Percentiles rank a stretch among this genome's conserved stretches.
Evolutionary conservation across 1,284 basidiomycete genomes (phyloP).

Genomic region (Ustilago lituana): DNA sequence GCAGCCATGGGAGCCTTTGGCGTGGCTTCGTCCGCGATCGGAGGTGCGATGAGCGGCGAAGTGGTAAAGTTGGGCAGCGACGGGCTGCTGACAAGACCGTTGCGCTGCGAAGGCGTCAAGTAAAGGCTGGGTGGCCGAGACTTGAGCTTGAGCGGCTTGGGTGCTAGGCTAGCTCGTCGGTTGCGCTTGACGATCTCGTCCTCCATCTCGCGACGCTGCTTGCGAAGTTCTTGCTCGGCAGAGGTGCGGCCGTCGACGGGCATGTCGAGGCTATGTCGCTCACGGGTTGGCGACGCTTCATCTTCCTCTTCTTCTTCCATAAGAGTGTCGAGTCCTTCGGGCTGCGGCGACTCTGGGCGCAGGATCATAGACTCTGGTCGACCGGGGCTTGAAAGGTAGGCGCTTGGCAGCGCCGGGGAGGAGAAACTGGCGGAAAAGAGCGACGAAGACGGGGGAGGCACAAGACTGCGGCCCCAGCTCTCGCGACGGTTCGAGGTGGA

Average conservation of each 20-base stretch:
- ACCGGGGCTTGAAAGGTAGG: constrained; percentile 33
- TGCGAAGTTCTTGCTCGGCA: constrained; percentile 25
- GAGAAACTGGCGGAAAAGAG: constrained; percentile 22
- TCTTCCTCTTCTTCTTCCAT: constrained; percentile 62
- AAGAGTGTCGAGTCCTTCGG: constrained; percentile 56
- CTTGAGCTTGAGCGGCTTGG: constrained; percentile 61
- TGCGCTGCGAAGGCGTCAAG: constrained; percentile 37
- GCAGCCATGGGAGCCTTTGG: constrained; percentile 10
- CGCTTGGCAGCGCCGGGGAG: constrained; percentile 25
- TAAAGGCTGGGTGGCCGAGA: constrained; percentile 59
- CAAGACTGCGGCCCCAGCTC: constrained; percentile 32
- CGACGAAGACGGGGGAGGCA: constrained; percentile 20
- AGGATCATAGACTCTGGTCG: constrained; percentile 45
- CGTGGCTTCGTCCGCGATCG: constrained; percentile 25
- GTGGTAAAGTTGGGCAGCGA: constrained; percentile 40
- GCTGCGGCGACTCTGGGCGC: constrained; percentile 37
- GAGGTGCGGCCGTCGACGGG: constrained; percentile 14
- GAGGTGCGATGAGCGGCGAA: constrained; percentile 12
- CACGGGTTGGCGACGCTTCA: constrained; percentile 49
- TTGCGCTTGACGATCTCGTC: constrained; percentile 53
- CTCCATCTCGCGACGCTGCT: constrained; percentile 44
- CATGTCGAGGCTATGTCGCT: constrained; percentile 40
- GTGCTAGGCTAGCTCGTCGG: constrained; percentile 51
- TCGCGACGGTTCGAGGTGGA: constrained; percentile 25
- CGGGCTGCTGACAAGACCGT: constrained; percentile 28